Conservation (phyloP, 164 flowering plant species). For the Tetracentron sinense region DNA sequence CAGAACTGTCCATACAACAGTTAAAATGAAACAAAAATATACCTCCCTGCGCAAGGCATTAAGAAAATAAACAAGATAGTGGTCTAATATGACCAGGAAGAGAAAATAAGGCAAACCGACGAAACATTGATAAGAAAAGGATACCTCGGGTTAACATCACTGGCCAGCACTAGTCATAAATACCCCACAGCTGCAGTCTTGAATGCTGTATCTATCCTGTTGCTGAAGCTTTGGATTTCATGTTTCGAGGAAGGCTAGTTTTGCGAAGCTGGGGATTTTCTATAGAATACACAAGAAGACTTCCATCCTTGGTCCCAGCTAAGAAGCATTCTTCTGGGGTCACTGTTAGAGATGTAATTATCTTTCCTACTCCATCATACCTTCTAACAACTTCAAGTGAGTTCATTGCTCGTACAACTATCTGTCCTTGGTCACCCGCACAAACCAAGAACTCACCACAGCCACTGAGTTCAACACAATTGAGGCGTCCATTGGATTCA, state of each 20-base stretch:
- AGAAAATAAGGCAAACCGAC: neutral
- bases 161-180: neutral
- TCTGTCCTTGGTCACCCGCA: conserved; percentile 97
- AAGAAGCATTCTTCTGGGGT: conserved; percentile 94
- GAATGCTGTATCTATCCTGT: conserved; percentile 29
- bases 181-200: neutral
- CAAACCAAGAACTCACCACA: conserved; percentile 92
- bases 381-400: conserved; percentile 70
- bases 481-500: conserved; percentile 90
- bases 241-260: conserved; percentile 38
- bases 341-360: conserved; percentile 79
- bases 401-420: conserved; percentile 84
- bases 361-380: conserved; percentile 78
- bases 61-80: neutral
- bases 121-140: neutral
- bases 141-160: conserved; percentile 17
- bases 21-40: too few species aligned
- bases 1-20: neutral
- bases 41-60: neutral
- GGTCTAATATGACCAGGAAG: neutral
- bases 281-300: conserved; percentile 85
- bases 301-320: conserved; percentile 96
- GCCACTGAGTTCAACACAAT: conserved; percentile 73
- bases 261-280: conserved; percentile 81
- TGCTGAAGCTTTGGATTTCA: conserved; percentile 44